Conservation (phyloP, 352 stramenopile species). For the Globisporangium barbulae region DNA sequence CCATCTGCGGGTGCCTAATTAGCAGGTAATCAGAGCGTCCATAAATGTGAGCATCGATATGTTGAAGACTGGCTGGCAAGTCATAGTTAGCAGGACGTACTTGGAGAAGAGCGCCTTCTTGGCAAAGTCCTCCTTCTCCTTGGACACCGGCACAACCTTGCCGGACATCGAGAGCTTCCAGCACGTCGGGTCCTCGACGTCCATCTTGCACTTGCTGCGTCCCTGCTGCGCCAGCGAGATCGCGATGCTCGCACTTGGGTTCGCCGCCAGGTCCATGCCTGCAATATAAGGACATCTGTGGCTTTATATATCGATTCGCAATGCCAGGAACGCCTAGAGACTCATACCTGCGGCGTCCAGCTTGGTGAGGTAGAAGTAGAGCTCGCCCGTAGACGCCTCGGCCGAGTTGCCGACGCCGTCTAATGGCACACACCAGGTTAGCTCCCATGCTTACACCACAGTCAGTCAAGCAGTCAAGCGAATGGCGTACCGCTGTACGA, state of each 20-base stretch:
- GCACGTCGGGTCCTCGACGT: slow-evolving; percentile 70
- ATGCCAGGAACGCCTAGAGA: neutral
- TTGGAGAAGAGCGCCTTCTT: slow-evolving; percentile 68
- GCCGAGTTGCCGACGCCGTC: slow-evolving; percentile 51
- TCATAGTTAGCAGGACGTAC: slow-evolving; percentile 19
- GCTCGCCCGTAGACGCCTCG: slow-evolving; percentile 46
- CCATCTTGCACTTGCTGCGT: slow-evolving; percentile 54
- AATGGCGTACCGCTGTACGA: slow-evolving; percentile 61
- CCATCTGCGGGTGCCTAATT: slow-evolving; percentile 63
- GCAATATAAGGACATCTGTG: neutral
- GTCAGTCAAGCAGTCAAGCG: neutral
- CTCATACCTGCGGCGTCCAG: slow-evolving; percentile 43
- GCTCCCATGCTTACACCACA: neutral
- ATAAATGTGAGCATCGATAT: neutral
- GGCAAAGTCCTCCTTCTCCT: slow-evolving; percentile 39
- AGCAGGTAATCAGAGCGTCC: neutral
- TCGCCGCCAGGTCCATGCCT: slow-evolving; percentile 47
- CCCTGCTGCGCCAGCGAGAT: slow-evolving; percentile 61
- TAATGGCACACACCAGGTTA: slow-evolving; percentile 10
- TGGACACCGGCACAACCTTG: slow-evolving; percentile 41
- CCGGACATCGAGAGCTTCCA: slow-evolving; percentile 62
- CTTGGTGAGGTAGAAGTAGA: slow-evolving; percentile 72
- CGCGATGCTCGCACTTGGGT: slow-evolving; percentile 49
- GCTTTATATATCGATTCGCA: neutral
- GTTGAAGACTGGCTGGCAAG: neutral